These are phyloP conservation scores for Chaetomiaceae sp. DNA, from an alignment of 2,329 filamentous ascomycete species.

Conservation along the genomic window DNA sequence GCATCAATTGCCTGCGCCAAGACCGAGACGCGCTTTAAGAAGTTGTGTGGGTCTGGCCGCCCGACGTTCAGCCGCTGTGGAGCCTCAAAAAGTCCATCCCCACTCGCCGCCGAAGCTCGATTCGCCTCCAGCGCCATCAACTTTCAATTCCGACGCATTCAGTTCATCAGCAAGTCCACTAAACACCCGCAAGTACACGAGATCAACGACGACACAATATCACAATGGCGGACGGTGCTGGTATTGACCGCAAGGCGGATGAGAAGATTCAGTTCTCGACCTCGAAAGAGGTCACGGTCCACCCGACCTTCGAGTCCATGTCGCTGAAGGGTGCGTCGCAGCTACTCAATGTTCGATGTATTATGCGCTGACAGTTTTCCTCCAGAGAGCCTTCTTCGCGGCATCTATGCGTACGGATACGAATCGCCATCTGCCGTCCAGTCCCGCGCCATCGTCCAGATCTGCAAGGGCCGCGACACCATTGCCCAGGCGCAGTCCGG, in stretches of 20 bases:
- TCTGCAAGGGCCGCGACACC: slow-evolving; percentile 98
- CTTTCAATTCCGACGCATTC: neutral
- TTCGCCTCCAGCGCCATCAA: slow-evolving; percentile 4
- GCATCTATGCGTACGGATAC: slow-evolving; percentile 97
- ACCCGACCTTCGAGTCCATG: slow-evolving; percentile 93
- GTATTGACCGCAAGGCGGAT: slow-evolving; percentile 86
- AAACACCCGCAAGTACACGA: neutral
- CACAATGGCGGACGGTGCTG: slow-evolving; percentile 77
- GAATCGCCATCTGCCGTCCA: slow-evolving; percentile 97
- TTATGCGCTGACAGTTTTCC: neutral
- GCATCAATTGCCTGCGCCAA: slow-evolving; percentile 1
- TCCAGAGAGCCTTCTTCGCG: slow-evolving; percentile 84
- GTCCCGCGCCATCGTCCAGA: slow-evolving; percentile 95
- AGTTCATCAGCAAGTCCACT: neutral
- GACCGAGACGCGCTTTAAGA: neutral
- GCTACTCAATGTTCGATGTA: neutral
- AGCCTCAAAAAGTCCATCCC: neutral
- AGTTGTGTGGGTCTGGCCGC: neutral
- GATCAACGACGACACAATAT: slow-evolving; percentile 1
- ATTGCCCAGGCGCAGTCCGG: slow-evolving; percentile 97
- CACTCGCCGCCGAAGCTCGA: slow-evolving; percentile 1
- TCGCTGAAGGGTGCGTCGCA: slow-evolving; percentile 69
- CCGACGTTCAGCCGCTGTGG: slow-evolving; percentile 16
- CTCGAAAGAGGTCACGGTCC: slow-evolving; percentile 94
- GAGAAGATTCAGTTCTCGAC: slow-evolving; percentile 98